Evolutionary conservation across 306 rosid species (phyloP).

Genomic region (Vachellia collinsii): DNA sequence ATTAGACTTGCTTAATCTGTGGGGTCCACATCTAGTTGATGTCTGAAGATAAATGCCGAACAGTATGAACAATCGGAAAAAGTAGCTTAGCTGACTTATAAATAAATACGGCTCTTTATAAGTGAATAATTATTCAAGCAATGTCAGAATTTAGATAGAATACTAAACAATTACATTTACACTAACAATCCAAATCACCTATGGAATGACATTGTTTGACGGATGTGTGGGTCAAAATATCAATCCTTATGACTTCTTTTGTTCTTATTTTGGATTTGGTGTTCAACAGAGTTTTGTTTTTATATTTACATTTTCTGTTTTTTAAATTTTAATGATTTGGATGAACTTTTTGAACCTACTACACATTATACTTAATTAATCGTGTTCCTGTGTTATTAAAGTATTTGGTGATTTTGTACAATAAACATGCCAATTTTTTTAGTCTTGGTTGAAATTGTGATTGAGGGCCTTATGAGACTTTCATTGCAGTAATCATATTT

Average conservation of each 20-base stretch:
- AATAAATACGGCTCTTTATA: neutral
- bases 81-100: neutral
- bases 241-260: neutral
- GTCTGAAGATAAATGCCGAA: too few species aligned
- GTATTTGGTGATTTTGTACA: neutral
- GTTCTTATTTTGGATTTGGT: neutral
- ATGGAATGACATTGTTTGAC: neutral
- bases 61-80: too few species aligned
- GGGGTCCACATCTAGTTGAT: neutral
- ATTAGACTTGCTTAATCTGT: neutral
- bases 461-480: conserved; percentile 16
- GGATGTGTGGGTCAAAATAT: neutral
- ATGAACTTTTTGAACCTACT: neutral
- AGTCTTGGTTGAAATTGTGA: neutral
- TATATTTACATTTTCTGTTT: neutral
- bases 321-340: neutral
- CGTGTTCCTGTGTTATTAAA: neutral
- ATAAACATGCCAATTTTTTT: neutral
- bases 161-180: neutral
- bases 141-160: neutral
- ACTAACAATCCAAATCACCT: neutral
- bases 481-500: conserved; percentile 15
- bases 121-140: neutral
- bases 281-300: neutral
- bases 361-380: neutral